phyloP scores from a whole-genome alignment of 2,329 filamentous ascomycete genomes.

The Hypoxylon sp. region DNA sequence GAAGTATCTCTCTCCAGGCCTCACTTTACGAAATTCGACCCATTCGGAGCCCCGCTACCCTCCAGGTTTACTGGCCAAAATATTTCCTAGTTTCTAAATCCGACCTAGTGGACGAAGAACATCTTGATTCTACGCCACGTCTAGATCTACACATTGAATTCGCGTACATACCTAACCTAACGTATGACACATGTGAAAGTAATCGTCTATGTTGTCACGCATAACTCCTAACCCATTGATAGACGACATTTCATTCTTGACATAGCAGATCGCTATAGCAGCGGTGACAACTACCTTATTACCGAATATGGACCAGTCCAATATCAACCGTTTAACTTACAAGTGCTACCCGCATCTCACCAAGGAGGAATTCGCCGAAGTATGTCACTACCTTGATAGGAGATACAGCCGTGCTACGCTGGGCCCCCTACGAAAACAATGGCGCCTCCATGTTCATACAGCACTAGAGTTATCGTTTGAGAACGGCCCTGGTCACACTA shows the following conservation, averaged over 20 bases:
- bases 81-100: neutral
- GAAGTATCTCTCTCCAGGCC: no score
- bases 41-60: neutral
- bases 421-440: constrained; percentile 67
- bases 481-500: constrained; percentile 62
- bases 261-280: constrained; percentile 7
- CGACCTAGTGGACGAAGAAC: neutral
- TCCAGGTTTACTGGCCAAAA: neutral
- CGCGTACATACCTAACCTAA: neutral
- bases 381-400: constrained; percentile 74
- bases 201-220: neutral
- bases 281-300: neutral
- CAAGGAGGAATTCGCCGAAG: constrained; percentile 74
- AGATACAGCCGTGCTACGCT: constrained; percentile 71
- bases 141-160: neutral
- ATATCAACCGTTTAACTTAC: constrained; percentile 58
- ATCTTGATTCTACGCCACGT: constrained; percentile 1
- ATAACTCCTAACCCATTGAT: neutral
- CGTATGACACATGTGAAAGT: neutral
- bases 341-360: constrained; percentile 73
- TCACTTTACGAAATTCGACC: neutral
- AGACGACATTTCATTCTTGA: neutral
- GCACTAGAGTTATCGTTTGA: constrained; percentile 64
- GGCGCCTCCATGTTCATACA: constrained; percentile 69
- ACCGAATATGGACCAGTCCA: constrained; percentile 26